These are phyloP conservation scores for Lactarius quietus DNA, from an alignment of 768 basidiomycete genomes.

Conservation along the genomic window DNA sequence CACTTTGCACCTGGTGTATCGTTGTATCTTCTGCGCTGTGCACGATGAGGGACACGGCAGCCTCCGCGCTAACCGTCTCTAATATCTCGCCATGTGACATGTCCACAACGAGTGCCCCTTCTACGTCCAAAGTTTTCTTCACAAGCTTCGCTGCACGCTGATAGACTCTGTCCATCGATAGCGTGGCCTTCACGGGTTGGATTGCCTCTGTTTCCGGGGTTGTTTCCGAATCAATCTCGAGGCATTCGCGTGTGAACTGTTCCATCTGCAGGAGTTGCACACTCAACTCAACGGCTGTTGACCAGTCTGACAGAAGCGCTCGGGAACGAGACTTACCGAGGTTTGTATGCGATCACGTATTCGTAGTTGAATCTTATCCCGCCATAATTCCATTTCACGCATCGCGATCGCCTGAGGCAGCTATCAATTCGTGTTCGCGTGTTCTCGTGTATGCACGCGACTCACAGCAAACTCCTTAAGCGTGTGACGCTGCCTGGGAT, in stretches of 20 bases:
- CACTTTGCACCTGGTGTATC: slow-evolving; percentile 53
- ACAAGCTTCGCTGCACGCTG: slow-evolving; percentile 88
- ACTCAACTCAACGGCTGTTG: not conserved
- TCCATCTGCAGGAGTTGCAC: slow-evolving; percentile 63
- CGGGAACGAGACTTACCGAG: slow-evolving; percentile 49
- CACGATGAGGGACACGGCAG: slow-evolving; percentile 62
- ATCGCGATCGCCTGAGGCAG: slow-evolving; percentile 69
- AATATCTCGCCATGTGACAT: slow-evolving; percentile 87
- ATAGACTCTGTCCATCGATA: slow-evolving; percentile 84
- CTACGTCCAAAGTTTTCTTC: slow-evolving; percentile 85
- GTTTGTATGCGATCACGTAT: slow-evolving; percentile 89
- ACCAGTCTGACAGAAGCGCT: not conserved
- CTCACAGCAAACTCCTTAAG: slow-evolving; percentile 86
- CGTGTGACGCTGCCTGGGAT: slow-evolving; percentile 84
- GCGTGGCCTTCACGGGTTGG: slow-evolving; percentile 25
- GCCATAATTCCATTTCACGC: slow-evolving; percentile 95
- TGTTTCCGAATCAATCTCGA: slow-evolving; percentile 76
- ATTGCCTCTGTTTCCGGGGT: slow-evolving; percentile 39
- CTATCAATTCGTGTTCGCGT: not conserved
- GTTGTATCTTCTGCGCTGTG: slow-evolving; percentile 63
- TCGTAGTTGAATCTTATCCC: slow-evolving; percentile 92
- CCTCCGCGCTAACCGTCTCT: slow-evolving; percentile 61
- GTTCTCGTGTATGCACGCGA: not conserved
- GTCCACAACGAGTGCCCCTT: slow-evolving; percentile 90
- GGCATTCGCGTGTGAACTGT: slow-evolving; percentile 89